Conservation (phyloP, 495 filamentous ascomycete species). For the Podospora conica region DNA sequence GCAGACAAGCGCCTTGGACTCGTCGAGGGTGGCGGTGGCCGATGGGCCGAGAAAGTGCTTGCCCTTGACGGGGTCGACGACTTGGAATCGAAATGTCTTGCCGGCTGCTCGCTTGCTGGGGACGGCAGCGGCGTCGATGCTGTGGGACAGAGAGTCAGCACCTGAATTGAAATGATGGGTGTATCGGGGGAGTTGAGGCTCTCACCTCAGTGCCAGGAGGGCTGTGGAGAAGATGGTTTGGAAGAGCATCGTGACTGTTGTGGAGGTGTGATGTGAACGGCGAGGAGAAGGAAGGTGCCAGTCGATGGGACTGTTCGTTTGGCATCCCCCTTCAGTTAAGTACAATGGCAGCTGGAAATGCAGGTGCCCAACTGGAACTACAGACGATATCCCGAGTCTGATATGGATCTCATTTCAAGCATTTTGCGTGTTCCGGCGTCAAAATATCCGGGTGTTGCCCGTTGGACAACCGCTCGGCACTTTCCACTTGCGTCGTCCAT, state of each 20-base stretch:
- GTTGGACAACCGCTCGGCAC: background rate
- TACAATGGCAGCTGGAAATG: too few relatives aligned
- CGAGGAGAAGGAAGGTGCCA: background rate
- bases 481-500: background rate
- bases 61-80: constrained; percentile 18
- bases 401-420: background rate
- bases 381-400: constrained; percentile 2
- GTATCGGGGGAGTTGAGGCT: background rate
- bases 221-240: constrained; percentile 11
- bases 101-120: background rate
- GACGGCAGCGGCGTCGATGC: constrained; percentile 16
- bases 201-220: constrained; percentile 17
- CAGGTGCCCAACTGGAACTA: too few relatives aligned
- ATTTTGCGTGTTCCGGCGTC: constrained; percentile 1
- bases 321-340: background rate
- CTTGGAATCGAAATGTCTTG: constrained; percentile 20
- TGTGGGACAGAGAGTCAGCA: background rate
- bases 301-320: background rate
- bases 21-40: constrained; percentile 11
- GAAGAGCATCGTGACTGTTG: constrained; percentile 14
- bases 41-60: constrained; percentile 15
- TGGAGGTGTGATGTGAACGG: background rate
- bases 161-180: background rate
- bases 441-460: background rate
- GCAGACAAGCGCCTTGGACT: constrained; percentile 17